Evolutionary conservation across 1,284 basidiomycete genomes (phyloP).

Genomic region (Singerocomus rubriflavus): DNA sequence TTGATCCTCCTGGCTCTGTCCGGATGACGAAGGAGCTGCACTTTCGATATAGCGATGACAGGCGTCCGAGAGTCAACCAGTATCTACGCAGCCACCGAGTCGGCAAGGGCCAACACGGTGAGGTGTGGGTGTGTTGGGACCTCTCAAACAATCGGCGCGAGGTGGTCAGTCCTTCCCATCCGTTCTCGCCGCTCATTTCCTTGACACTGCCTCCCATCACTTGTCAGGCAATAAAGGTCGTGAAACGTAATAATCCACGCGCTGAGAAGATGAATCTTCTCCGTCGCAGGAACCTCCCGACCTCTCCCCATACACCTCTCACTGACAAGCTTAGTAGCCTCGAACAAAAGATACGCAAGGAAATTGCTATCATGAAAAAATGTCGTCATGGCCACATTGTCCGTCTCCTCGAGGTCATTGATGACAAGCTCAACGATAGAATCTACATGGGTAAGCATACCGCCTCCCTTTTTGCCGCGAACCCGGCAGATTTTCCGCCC

Average conservation of each 20-base stretch:
- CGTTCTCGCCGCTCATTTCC: conserved; percentile 5
- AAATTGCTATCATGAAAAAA: conserved; percentile 99
- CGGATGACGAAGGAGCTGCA: conserved; percentile 57
- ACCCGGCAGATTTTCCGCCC: conserved; percentile 14
- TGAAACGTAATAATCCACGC: conserved; percentile 58
- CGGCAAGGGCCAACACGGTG: conserved; percentile 80
- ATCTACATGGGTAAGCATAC: conserved; percentile 84
- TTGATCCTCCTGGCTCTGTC: conserved; percentile 49
- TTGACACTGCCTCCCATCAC: conserved; percentile 9
- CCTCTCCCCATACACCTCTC: conserved; percentile 49
- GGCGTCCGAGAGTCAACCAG: conserved; percentile 68
- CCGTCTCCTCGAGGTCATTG: conserved; percentile 90
- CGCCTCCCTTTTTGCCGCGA: conserved; percentile 12
- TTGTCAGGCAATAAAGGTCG: conserved; percentile 78
- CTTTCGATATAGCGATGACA: conserved; percentile 37
- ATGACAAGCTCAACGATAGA: conserved; percentile 86
- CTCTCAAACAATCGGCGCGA: conserved; percentile 39
- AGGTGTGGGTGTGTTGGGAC: conserved; percentile 72
- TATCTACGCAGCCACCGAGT: conserved; percentile 70
- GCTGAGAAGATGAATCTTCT: conserved; percentile 60
- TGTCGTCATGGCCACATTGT: conserved; percentile 92
- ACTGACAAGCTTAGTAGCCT: conserved; percentile 65
- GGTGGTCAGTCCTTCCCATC: conserved; percentile 36
- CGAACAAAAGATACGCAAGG: conserved; percentile 79
- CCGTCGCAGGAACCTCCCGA: conserved; percentile 52